These are phyloP conservation scores for Aspergillus brunneoviolaceus DNA, from an alignment of 2,329 filamentous ascomycete genomes.

Conservation along the genomic window DNA sequence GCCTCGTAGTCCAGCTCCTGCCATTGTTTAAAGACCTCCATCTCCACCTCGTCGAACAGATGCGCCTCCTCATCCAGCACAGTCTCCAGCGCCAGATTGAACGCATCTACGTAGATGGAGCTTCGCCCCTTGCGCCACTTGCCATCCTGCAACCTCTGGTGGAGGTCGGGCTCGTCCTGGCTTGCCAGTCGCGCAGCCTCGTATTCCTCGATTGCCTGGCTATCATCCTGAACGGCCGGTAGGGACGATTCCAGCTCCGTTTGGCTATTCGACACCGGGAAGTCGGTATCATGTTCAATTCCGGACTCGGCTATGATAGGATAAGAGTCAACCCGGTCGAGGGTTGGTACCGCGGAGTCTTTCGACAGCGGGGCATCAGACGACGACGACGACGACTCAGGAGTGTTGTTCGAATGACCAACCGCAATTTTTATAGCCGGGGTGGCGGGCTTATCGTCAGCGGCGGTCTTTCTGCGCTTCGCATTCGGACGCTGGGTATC, in stretches of 20 bases:
- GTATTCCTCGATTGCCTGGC: slow-evolving; percentile 76
- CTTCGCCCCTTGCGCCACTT: slow-evolving; percentile 74
- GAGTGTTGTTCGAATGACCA: slow-evolving; percentile 5
- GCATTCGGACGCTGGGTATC: slow-evolving; percentile 30
- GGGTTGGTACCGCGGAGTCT: slow-evolving; percentile 8
- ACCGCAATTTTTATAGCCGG: slow-evolving; percentile 3
- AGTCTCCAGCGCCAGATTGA: slow-evolving; percentile 86
- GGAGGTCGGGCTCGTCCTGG: slow-evolving; percentile 40
- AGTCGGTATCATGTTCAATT: slow-evolving; percentile 28
- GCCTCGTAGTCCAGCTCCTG: slow-evolving; percentile 72
- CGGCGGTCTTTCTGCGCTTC: slow-evolving; percentile 34
- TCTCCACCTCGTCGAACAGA: slow-evolving; percentile 79
- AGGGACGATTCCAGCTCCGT: slow-evolving; percentile 73
- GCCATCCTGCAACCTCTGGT: slow-evolving; percentile 55
- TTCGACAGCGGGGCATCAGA: slow-evolving; percentile 37
- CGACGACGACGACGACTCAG: neutral
- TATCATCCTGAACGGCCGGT: slow-evolving; percentile 64
- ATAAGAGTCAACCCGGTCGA: slow-evolving; percentile 22
- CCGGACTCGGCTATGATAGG: slow-evolving; percentile 7
- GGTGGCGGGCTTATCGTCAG: slow-evolving; percentile 8
- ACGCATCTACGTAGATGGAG: slow-evolving; percentile 96
- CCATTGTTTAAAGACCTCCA: slow-evolving; percentile 75
- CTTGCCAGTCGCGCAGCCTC: slow-evolving; percentile 66
- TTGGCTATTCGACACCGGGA: slow-evolving; percentile 38
- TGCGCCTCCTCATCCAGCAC: slow-evolving; percentile 87